Conservation (phyloP, 2,329 filamentous ascomycete genomes). For the Cadophora gregata region DNA sequence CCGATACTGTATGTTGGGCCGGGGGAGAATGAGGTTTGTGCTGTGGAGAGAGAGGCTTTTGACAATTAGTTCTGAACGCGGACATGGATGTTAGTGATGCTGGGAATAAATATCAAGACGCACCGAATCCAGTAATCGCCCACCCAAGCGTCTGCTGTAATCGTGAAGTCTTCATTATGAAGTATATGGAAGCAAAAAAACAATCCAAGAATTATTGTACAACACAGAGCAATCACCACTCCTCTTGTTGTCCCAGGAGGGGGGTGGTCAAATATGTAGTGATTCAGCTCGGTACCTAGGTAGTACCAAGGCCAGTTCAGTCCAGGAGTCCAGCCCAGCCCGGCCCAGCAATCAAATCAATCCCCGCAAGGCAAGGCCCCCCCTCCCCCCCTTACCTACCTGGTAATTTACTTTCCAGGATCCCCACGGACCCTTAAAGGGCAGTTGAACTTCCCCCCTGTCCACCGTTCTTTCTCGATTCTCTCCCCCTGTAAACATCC, state of each 20-base stretch:
- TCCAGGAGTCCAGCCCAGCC: neutral
- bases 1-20: constrained; percentile 37
- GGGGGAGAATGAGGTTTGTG: constrained; percentile 33
- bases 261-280: constrained; percentile 8
- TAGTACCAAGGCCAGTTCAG: too few relatives aligned
- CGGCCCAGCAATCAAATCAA: neutral
- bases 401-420: neutral
- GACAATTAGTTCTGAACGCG: neutral
- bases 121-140: constrained; percentile 9
- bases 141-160: neutral
- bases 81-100: neutral
- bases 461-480: neutral
- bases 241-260: neutral
- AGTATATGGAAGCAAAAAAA: neutral
- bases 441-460: neutral
- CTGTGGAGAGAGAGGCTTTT: constrained; percentile 14
- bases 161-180: constrained; percentile 10
- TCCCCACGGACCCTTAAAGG: neutral
- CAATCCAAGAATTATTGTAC: neutral
- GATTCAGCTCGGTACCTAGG: neutral
- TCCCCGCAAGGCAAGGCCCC: neutral
- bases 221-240: neutral
- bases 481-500: neutral
- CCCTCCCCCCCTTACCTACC: neutral
- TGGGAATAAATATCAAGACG: neutral